A percentile compares a stretch with the other conserved stretches of the same genome.
These are phyloP conservation scores for Colletotrichum navitas DNA, from an alignment of 2,329 filamentous ascomycete species.

Conservation along the genomic window DNA sequence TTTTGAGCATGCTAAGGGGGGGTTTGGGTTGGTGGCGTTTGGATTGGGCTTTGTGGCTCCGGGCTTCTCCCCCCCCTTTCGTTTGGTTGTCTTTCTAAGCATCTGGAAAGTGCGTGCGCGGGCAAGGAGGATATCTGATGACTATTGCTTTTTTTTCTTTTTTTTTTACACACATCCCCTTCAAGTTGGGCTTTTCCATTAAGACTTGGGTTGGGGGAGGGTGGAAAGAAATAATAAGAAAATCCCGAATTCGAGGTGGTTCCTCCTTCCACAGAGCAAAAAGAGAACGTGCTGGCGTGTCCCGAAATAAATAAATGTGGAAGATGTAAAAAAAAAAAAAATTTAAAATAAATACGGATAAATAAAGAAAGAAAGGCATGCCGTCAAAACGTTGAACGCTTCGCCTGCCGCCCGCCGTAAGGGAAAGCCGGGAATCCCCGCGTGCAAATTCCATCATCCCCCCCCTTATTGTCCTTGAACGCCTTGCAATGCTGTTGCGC, in stretches of 20 bases:
- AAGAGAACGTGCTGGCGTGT: conserved; percentile 1
- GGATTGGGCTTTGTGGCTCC: not conserved
- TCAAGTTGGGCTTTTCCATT: not conserved
- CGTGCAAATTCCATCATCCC: not conserved
- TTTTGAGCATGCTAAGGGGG: not conserved
- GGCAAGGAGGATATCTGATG: conserved; percentile 1
- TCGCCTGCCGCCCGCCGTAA: not conserved
- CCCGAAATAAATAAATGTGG: not conserved
- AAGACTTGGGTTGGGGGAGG: not conserved
- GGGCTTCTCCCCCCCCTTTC: not conserved
- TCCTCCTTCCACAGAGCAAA: no score
- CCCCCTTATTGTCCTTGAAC: conserved; percentile 45
- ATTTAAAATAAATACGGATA: rapidly evolving
- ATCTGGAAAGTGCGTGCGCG: not conserved
- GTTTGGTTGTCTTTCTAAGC: not conserved
- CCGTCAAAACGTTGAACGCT: not conserved
- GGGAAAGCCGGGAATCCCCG: not conserved
- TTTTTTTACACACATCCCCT: not conserved
- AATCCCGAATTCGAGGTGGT: not conserved
- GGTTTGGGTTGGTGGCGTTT: not conserved
- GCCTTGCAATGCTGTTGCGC: conserved; percentile 51
- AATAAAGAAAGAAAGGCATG: not conserved
- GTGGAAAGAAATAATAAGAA: not conserved
- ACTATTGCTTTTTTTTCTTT: not conserved
- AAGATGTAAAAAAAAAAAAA: no score